phyloP scores from a whole-genome alignment of 2,329 filamentous ascomycete species.

The Aspergillus sp. region DNA sequence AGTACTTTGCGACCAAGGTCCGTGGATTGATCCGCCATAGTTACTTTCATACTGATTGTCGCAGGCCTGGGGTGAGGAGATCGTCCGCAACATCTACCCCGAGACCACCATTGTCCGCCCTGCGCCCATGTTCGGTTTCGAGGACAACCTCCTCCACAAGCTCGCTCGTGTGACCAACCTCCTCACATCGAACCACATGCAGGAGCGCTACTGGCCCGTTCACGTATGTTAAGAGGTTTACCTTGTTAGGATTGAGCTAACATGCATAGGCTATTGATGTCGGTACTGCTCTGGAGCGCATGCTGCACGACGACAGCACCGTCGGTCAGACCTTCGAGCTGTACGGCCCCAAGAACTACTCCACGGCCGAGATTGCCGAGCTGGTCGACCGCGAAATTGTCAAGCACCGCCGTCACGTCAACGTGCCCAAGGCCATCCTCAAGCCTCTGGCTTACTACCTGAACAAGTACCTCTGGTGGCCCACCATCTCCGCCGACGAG shows the following conservation, averaged over 20 bases:
- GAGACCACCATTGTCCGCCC: constrained; percentile 97
- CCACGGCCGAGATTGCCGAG: constrained; percentile 79
- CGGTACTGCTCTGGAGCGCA: constrained; percentile 81
- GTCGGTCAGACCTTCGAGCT: constrained; percentile 91
- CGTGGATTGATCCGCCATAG: constrained; percentile 15
- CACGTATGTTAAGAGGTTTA: constrained; percentile 61
- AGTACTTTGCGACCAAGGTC: constrained; percentile 90
- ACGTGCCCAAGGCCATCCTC: constrained; percentile 77
- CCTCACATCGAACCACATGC: constrained; percentile 89
- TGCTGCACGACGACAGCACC: constrained; percentile 88
- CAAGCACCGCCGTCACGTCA: constrained; percentile 86
- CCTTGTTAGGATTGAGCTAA: constrained; percentile 17
- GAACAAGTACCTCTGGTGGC: constrained; percentile 89
- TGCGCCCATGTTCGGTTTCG: constrained; percentile 90
- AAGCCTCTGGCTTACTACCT: constrained; percentile 73
- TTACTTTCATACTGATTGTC: constrained; percentile 16
- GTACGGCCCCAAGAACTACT: constrained; percentile 91
- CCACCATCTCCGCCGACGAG: constrained; percentile 76
- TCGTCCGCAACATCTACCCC: constrained; percentile 86
- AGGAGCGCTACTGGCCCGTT: constrained; percentile 86
- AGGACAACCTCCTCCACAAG: constrained; percentile 86
- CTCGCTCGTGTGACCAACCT: constrained; percentile 79
- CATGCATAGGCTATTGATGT: constrained; percentile 75
- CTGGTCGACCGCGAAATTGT: constrained; percentile 90
- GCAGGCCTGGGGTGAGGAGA: constrained; percentile 75